Conservation (phyloP, 352 stramenopile genomes). For the Phytophthora cryptogea region DNA sequence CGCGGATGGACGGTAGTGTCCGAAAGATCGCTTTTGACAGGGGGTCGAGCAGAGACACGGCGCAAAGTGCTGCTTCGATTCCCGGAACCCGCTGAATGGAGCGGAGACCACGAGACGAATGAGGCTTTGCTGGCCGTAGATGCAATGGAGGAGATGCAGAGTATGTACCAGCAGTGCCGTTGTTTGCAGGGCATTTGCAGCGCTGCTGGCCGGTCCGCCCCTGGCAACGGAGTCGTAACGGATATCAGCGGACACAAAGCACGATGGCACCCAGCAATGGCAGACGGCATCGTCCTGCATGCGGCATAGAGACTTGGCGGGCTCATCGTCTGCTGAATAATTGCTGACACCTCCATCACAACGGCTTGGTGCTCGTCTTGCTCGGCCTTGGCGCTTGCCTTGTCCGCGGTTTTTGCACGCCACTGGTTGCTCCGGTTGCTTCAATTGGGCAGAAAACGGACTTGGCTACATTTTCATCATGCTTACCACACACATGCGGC, state of each 20-base stretch:
- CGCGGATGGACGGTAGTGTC: too few species aligned
- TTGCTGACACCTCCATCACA: not conserved
- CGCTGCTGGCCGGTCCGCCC: too few species aligned
- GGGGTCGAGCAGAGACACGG: too few species aligned
- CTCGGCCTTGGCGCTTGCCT: not conserved
- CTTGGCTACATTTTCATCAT: conserved; percentile 20
- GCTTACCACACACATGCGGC: not conserved
- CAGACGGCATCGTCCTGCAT: not conserved
- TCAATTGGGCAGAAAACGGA: conserved; percentile 23
- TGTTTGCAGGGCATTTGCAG: too few species aligned
- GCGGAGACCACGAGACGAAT: too few species aligned
- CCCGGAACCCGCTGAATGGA: too few species aligned
- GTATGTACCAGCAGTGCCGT: too few species aligned
- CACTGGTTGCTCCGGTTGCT: not conserved
- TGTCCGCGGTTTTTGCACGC: too few species aligned
- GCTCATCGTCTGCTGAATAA: not conserved
- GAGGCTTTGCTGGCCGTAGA: too few species aligned
- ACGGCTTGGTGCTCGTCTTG: too few species aligned
- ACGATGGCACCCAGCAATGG: not conserved
- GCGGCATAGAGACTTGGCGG: not conserved
- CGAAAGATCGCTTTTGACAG: not conserved
- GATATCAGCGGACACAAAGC: not conserved
- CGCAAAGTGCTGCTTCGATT: too few species aligned
- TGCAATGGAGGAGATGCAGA: too few species aligned
- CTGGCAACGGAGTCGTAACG: not conserved